Evolutionary conservation across 352 stramenopile species (phyloP).

Genomic region (Lagenidium sp.): DNA sequence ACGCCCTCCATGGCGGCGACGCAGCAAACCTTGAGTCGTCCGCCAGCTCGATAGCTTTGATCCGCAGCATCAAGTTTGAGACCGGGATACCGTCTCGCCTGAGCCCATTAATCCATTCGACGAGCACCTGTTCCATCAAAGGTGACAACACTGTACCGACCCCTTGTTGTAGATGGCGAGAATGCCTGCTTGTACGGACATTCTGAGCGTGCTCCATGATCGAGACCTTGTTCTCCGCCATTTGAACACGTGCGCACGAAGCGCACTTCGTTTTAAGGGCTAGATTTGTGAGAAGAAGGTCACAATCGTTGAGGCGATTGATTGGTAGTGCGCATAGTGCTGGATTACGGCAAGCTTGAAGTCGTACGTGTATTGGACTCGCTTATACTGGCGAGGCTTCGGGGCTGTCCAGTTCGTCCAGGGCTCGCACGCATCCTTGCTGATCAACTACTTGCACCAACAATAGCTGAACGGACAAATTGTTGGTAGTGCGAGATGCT

Average conservation of each 20-base stretch:
- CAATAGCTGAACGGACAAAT: too few species aligned
- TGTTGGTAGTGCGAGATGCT: too few species aligned
- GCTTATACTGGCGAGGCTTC: slow-evolving; percentile 1
- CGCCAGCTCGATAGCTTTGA: slow-evolving; percentile 2
- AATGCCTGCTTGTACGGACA: not conserved
- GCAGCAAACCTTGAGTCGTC: not conserved
- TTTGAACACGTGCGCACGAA: not conserved
- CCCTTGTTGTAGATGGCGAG: not conserved
- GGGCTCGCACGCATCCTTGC: too few species aligned
- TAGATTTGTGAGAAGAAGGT: slow-evolving; percentile 4
- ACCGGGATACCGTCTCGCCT: slow-evolving; percentile 4
- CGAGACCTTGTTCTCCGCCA: not conserved
- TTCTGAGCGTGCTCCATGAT: not conserved
- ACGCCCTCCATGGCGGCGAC: not conserved
- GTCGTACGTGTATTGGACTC: slow-evolving; percentile 7
- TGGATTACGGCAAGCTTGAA: slow-evolving; percentile 13
- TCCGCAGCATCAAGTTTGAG: slow-evolving; percentile 1
- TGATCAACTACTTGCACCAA: too few species aligned
- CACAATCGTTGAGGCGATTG: not conserved
- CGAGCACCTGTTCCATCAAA: not conserved
- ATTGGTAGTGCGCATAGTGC: not conserved
- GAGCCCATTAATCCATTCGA: slow-evolving; percentile 4
- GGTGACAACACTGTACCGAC: not conserved
- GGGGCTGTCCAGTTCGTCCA: too few species aligned
- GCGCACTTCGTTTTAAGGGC: not conserved